Evolutionary conservation across 106 monocot species (phyloP), one percentile per base, ranked within the genome.

Genomic region (Gastrodia elata): DNA sequence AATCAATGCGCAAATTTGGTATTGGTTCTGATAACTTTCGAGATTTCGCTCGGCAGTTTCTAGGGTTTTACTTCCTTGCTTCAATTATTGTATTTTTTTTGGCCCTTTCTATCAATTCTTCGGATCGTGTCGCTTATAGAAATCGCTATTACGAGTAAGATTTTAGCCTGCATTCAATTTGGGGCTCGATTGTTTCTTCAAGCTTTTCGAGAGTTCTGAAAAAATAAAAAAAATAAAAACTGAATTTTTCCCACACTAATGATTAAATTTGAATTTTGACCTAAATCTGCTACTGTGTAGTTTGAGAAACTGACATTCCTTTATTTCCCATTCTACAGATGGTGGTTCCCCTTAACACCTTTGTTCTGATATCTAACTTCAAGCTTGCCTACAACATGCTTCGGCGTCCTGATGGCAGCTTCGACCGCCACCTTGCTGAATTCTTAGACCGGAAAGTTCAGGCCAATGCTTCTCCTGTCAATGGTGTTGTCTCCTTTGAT

Each of bases 291-390:
- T 8, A 4, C 27, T 26, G 1, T 58, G 36, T 13, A 39, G 41
- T 10, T 1, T 30, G 40, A n/a, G n/a, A 22, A 39, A 22, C 38
- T 5, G 40, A 38, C 38, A 20, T 41, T 35, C 6, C 8, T 30
- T 8, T 1, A 20, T 8, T 26, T 3, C 4, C 15, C 25, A 7
- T 38, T 48, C 48, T 20, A 7, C 87, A 94, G 93, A 90, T 74
- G 81, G 93, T 82, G 68, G 93, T 94, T 33, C 93, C 93, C 9
- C 78, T 94, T 40, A 87, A 94, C 74, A 94, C 93, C 52, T 94
- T 87, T 87, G 93, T 94, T 9, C 87, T 94, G 28, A 94, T 94
- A 68, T 94, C 93, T 57, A 94, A 94, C 85, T 94, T 90, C 87
- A 94, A 94, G 73, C 71, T 94, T 20, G 83, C 93, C 10, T 94